Evolutionary conservation across 2,329 filamentous ascomycete species (phyloP).

Genomic region (Aureobasidium sp.): DNA sequence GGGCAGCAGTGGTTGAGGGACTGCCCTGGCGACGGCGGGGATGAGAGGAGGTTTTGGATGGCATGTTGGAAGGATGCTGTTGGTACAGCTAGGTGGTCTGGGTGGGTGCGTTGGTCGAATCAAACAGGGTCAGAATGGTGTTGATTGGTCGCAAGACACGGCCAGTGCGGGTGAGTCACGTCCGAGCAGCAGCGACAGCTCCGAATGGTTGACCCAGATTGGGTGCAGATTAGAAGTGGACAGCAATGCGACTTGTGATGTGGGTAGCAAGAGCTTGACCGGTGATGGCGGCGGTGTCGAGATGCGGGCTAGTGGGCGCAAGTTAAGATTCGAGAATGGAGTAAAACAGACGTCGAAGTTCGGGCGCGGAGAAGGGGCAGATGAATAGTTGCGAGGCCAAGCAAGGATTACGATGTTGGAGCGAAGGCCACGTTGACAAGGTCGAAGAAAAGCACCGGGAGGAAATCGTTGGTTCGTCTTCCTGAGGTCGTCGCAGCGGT

Average conservation of each 20-base stretch:
- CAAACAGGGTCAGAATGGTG: not conserved
- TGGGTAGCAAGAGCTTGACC: not conserved
- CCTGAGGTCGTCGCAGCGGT: not conserved
- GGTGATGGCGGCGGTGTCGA: slow-evolving; percentile 6
- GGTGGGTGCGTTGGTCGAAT: not conserved
- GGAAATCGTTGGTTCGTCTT: not conserved
- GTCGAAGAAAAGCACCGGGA: not conserved
- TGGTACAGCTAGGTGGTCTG: not conserved
- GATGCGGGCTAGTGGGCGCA: not conserved
- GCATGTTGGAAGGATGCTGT: not conserved
- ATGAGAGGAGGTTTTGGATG: slow-evolving; percentile 4
- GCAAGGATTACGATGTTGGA: slow-evolving; percentile 1
- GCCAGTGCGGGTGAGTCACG: slow-evolving; percentile 1
- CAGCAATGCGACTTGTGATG: not conserved
- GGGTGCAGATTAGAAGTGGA: not conserved
- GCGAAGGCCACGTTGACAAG: slow-evolving; percentile 5
- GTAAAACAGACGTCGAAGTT: not conserved
- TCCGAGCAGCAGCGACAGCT: not conserved
- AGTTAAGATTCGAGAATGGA: not conserved
- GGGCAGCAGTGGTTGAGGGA: slow-evolving; percentile 34
- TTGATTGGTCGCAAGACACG: slow-evolving; percentile 5
- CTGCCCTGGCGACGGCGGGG: slow-evolving; percentile 10
- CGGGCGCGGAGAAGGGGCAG: not conserved
- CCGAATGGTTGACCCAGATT: not conserved
- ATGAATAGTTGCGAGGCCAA: slow-evolving; percentile 3